phyloP scores from a whole-genome alignment of 2,329 filamentous ascomycete genomes.

The Paracoccidioides brasiliensis region DNA sequence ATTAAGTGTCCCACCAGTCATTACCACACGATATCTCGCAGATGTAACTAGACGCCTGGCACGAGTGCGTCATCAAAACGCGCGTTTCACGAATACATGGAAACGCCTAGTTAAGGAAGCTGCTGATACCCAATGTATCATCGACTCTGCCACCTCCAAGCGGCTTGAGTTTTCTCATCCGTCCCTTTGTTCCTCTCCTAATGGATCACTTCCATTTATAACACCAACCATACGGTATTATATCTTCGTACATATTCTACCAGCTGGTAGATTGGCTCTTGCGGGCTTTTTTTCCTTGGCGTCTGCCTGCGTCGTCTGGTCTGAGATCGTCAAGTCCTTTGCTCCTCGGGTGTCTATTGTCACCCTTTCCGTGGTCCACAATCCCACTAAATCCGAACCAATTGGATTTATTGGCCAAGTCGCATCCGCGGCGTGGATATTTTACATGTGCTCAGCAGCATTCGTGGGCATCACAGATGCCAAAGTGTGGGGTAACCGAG shows the following conservation, averaged over 20 bases:
- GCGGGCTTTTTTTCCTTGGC: constrained; percentile 59
- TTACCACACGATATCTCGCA: constrained; percentile 86
- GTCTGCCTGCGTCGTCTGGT: constrained; percentile 80
- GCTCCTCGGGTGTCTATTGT: constrained; percentile 63
- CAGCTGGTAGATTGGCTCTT: constrained; percentile 49
- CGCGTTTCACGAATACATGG: constrained; percentile 79
- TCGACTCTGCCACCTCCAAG: constrained; percentile 71
- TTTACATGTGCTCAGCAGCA: constrained; percentile 91
- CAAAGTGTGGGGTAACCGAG: constrained; percentile 93
- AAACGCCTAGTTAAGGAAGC: constrained; percentile 62
- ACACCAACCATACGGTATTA: constrained; percentile 75
- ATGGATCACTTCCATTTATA: constrained; percentile 26
- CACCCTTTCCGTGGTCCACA: constrained; percentile 45
- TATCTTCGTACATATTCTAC: constrained; percentile 60
- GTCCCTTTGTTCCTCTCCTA: constrained; percentile 39
- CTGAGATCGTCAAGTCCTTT: constrained; percentile 76
- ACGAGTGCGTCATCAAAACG: constrained; percentile 68
- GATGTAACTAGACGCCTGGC: constrained; percentile 73
- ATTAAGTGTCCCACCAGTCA: constrained; percentile 56
- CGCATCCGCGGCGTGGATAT: constrained; percentile 73
- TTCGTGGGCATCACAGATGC: constrained; percentile 80
- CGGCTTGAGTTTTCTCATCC: constrained; percentile 60
- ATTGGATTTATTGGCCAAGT: constrained; percentile 79
- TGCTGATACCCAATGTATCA: constrained; percentile 60
- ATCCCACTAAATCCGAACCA: constrained; percentile 54